phyloP scores from a whole-genome alignment of 768 basidiomycete species.

The Tremella yokohamensis region DNA sequence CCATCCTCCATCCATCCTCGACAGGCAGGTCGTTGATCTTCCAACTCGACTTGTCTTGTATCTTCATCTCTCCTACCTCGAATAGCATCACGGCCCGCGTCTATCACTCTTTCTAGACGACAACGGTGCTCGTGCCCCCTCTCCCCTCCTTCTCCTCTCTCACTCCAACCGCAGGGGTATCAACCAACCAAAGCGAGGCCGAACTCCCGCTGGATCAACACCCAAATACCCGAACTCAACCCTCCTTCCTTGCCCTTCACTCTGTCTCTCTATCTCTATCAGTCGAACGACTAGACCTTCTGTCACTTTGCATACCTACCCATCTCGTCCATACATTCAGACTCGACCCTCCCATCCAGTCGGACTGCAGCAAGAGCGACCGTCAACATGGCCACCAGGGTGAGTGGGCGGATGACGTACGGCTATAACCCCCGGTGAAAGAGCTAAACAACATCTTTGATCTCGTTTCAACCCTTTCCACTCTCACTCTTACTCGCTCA shows the following conservation, averaged over 20 bases:
- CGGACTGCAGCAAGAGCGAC: not conserved
- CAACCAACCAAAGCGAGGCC: slow-evolving; percentile 2
- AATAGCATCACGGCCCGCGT: not conserved
- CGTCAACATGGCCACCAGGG: not conserved
- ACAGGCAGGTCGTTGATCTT: no score
- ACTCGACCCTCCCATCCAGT: not conserved
- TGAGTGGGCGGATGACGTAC: not conserved
- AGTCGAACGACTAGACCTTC: no score
- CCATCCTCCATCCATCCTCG: no score
- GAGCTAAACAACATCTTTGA: not conserved
- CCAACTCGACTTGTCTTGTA: no score
- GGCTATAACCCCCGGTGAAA: not conserved
- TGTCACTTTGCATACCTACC: no score
- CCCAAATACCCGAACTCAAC: slow-evolving; percentile 2
- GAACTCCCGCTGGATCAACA: not conserved
- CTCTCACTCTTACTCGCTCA: slow-evolving; percentile 3
- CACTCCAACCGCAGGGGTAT: no score
- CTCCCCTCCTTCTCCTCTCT: not conserved
- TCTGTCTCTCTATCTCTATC: not conserved
- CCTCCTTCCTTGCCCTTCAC: slow-evolving; percentile 5
- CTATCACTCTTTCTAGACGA: slow-evolving; percentile 7
- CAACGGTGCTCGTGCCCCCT: no score
- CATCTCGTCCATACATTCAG: not conserved
- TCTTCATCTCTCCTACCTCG: no score
- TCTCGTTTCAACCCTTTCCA: not conserved